Percentiles rank a stretch among this genome's conserved stretches.
These are phyloP conservation scores for Fragilariopsis cylindrus DNA, from an alignment of 108 stramenopile genomes.

Conservation along the genomic window DNA sequence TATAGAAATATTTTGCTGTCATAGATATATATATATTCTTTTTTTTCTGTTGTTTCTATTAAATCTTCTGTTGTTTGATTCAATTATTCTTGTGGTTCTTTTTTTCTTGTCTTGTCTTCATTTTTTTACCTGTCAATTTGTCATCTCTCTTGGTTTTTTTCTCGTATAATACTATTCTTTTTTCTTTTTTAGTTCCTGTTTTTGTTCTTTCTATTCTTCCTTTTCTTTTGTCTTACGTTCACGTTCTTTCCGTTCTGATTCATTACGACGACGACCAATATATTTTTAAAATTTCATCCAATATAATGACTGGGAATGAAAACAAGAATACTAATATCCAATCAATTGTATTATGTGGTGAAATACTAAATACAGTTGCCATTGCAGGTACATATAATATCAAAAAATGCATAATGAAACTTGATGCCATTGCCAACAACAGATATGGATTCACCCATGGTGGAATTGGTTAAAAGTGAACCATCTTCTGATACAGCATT, in stretches of 20 bases:
- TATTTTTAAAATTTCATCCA: constrained; percentile 7
- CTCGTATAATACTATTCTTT: not conserved
- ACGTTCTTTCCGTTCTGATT: not conserved
- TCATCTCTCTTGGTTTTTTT: not conserved
- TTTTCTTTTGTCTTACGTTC: constrained; percentile 13
- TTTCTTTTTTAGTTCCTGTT: not conserved
- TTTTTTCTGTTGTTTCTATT: too few species aligned
- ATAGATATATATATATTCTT: too few species aligned
- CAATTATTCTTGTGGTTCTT: not conserved
- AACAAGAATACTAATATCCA: constrained; percentile 15
- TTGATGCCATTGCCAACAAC: constrained; percentile 14
- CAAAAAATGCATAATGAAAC: constrained; percentile 15
- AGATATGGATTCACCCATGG: constrained; percentile 14
- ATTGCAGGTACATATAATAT: constrained; percentile 8
- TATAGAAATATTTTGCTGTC: too few species aligned
- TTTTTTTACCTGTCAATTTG: not conserved
- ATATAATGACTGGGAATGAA: constrained; percentile 11
- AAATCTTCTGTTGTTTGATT: not conserved
- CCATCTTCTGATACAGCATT: constrained; percentile 14
- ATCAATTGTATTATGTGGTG: constrained; percentile 5
- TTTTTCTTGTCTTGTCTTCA: not conserved
- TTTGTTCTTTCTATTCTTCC: constrained; percentile 6
- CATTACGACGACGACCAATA: constrained; percentile 1
- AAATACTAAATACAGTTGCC: constrained; percentile 7
- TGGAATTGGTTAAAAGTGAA: not conserved